Conservation (phyloP, 2,329 filamentous ascomycete species). For the Fusarium cyanostomum region DNA sequence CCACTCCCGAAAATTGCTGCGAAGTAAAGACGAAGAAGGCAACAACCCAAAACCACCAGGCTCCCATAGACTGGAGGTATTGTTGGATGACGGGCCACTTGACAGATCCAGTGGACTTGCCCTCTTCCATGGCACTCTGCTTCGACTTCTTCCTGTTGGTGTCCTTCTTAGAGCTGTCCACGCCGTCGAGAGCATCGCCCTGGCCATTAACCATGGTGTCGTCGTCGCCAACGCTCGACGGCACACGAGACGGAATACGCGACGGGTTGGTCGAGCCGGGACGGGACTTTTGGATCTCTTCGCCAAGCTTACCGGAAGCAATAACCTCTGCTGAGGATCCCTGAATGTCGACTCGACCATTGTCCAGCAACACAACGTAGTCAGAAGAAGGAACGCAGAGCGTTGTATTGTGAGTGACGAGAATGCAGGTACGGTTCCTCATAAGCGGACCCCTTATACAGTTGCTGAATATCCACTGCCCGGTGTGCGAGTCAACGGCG, state of each 20-base stretch:
- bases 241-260: constrained; percentile 77
- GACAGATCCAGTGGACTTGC: constrained; percentile 85
- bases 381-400: constrained; percentile 84
- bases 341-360: constrained; percentile 80
- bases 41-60: constrained; percentile 92
- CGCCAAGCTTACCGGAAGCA: constrained; percentile 85
- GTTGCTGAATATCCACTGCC: constrained; percentile 97
- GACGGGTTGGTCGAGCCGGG: constrained; percentile 77
- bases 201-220: constrained; percentile 63
- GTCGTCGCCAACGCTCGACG: constrained; percentile 77
- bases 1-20: constrained; percentile 87
- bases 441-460: constrained; percentile 91
- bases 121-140: constrained; percentile 72
- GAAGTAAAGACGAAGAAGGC: constrained; percentile 78
- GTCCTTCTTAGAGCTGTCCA: constrained; percentile 56
- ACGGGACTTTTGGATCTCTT: constrained; percentile 79
- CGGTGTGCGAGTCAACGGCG: constrained; percentile 96
- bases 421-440: constrained; percentile 86
- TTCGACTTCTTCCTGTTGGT: constrained; percentile 56
- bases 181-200: constrained; percentile 57
- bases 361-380: constrained; percentile 85
- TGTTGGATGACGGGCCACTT: constrained; percentile 86
- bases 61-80: constrained; percentile 92
- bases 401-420: constrained; percentile 95
- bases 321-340: constrained; percentile 83